Evolutionary conservation across 2,329 filamentous ascomycete genomes (phyloP).

Genomic region (Pseudogymnoascus sp.): DNA sequence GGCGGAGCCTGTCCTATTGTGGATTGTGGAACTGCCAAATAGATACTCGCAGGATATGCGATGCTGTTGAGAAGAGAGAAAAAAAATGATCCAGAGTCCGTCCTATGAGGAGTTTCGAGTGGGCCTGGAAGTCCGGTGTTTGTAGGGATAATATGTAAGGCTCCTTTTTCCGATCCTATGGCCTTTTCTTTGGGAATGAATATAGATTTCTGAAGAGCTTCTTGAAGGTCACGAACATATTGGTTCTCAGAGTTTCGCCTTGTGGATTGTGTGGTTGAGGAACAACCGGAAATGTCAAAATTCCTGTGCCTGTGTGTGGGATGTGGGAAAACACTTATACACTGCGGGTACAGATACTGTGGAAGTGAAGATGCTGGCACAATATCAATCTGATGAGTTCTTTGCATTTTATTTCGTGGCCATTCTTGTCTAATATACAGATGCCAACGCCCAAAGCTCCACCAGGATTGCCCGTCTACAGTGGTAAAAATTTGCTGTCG

Average conservation of each 20-base stretch:
- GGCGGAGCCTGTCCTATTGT: slow-evolving; percentile 8
- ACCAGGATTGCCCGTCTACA: slow-evolving; percentile 1
- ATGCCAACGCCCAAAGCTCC: background rate
- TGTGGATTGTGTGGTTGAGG: background rate
- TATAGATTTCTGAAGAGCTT: slow-evolving; percentile 6
- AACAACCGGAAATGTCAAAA: slow-evolving; percentile 2
- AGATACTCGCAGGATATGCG: slow-evolving; percentile 10
- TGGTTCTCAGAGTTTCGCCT: slow-evolving; percentile 8
- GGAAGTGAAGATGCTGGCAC: background rate
- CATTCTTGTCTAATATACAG: slow-evolving; percentile 5
- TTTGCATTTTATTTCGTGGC: slow-evolving; percentile 5
- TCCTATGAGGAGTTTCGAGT: background rate
- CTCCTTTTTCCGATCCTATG: slow-evolving; percentile 4
- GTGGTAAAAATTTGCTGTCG: background rate
- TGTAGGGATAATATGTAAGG: slow-evolving; percentile 7
- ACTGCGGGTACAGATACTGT: slow-evolving; percentile 5
- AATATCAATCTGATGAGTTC: slow-evolving; percentile 1
- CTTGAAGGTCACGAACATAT: slow-evolving; percentile 8
- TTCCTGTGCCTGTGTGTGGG: background rate
- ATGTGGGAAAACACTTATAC: slow-evolving; percentile 10
- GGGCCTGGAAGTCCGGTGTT: slow-evolving; percentile 3
- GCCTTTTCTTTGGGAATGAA: slow-evolving; percentile 6
- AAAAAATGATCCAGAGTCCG: background rate
- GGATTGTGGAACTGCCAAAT: slow-evolving; percentile 9
- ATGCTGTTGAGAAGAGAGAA: slow-evolving; percentile 10